Evolutionary conservation across 805 yeast species (phyloP).

Genomic region (Candida ipomoeae): DNA sequence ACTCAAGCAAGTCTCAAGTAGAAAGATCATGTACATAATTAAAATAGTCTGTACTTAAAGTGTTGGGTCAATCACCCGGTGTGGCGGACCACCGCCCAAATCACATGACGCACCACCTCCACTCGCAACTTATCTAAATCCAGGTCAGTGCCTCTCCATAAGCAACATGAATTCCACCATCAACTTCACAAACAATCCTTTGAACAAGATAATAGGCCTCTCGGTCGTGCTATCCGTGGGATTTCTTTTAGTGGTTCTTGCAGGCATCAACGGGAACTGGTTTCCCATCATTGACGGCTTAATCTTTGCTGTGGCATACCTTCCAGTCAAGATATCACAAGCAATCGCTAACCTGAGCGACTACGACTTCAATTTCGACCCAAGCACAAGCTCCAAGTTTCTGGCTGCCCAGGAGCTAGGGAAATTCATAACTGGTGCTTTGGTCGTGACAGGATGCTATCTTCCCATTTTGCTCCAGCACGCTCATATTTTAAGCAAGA

Average conservation of each 20-base stretch:
- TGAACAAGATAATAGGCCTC: constrained; percentile 72
- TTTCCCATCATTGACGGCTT: constrained; percentile 70
- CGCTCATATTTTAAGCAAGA: constrained; percentile 60
- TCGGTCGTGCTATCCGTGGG: constrained; percentile 83
- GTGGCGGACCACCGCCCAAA: background rate
- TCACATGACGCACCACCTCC: background rate
- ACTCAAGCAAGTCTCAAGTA: no score
- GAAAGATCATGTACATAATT: no score
- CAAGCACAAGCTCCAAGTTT: constrained; percentile 18
- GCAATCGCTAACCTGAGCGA: constrained; percentile 32
- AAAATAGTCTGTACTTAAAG: no score
- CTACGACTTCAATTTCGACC: constrained; percentile 42
- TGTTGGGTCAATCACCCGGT: background rate
- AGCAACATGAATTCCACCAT: constrained; percentile 16
- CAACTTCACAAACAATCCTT: constrained; percentile 42
- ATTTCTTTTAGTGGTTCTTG: constrained; percentile 78
- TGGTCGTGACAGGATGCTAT: constrained; percentile 67
- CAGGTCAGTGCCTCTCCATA: background rate
- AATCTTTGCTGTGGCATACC: constrained; percentile 38
- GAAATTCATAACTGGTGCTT: constrained; percentile 69
- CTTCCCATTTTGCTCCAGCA: constrained; percentile 78
- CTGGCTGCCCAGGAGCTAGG: constrained; percentile 65
- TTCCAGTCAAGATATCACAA: constrained; percentile 34
- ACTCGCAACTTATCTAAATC: background rate
- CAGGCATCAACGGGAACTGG: constrained; percentile 88